Evolutionary conservation across 1,284 basidiomycete genomes (phyloP), one percentile per base, ranked within the genome.

Genomic region (Filobasidium uniguttulatum): DNA sequence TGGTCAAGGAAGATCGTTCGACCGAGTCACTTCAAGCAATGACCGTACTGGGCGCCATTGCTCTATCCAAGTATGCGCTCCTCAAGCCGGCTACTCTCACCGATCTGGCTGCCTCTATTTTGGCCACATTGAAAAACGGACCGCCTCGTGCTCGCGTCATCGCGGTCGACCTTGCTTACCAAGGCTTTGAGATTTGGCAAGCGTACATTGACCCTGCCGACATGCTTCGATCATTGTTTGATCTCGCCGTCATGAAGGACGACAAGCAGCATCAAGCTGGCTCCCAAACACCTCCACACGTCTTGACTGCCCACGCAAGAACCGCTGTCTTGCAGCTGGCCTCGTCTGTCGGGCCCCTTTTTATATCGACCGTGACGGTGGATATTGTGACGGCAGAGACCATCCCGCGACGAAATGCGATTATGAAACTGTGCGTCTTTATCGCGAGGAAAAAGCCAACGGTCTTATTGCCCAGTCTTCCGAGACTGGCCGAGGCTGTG

Each of bases 361-460:
- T 98, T 71, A 96, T 97, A 84, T 86, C 88, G 1, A 96, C 93
- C 0, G 69, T 98, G 22, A 81, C 83, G 2, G 76, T 93, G 60
- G 93, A 96, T 63, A 90, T 98, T 40, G 72, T 93, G 38, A 82
- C 84, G 46, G 83, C 88, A 9, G 76, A 77, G 29, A 80, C 77
- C 1, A 69, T 85, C 8, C 83, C 85, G 48, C 82, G 91, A 58
- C 76, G 89, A 40, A 88, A 81, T 59, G 81, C 84, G 6, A 85
- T 94, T 37, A 80, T 97, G 79, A 88, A 91, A 62, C 77, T 98
- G 6, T 81, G 97, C 9, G 88, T 90, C 0, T 93, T 93, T 64
- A 75, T 98, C 61, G 88, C 96, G 54, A 80, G 87, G 60, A 94
- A 90, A 82, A 82, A 83, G 61, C 90, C 91, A 1, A 72, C 85